Conservation (phyloP, 257 asterid species). For the Salvia hispanica region DNA sequence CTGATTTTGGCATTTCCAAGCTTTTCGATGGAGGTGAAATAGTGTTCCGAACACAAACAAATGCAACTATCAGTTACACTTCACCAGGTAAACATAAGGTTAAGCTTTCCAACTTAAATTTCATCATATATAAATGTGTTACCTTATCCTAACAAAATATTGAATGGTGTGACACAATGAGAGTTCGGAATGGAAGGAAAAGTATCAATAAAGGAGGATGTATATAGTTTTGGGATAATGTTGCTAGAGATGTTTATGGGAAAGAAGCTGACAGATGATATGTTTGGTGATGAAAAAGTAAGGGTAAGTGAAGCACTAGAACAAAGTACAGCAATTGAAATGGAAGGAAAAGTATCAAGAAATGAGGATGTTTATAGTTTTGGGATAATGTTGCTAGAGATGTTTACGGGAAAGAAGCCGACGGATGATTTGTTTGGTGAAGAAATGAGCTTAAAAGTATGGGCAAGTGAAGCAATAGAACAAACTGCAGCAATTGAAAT, state of each 20-base stretch:
- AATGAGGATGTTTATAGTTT: constrained; percentile 35
- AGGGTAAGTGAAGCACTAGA: constrained; percentile 8
- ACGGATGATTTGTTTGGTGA: constrained; percentile 35
- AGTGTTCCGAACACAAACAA: no score
- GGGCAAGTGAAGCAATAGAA: constrained; percentile 26
- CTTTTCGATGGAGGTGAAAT: no score
- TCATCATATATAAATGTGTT: no score
- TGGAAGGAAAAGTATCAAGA: constrained; percentile 30
- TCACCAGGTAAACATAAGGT: no score
- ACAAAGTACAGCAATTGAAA: neutral
- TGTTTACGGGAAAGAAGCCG: constrained; percentile 38
- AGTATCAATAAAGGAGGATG: constrained; percentile 5
- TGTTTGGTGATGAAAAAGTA: neutral
- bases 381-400: constrained; percentile 45
- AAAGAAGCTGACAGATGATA: constrained; percentile 14
- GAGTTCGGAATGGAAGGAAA: constrained; percentile 20
- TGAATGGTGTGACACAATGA: neutral
- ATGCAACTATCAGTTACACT: no score
- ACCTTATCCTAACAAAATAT: no score
- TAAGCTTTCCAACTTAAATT: no score
- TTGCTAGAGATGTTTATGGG: constrained; percentile 19
- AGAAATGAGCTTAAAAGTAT: constrained; percentile 34
- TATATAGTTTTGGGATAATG: no score
- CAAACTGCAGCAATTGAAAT: no score
- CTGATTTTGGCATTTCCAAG: no score